Evolutionary conservation across 2,329 filamentous ascomycete species (phyloP), one percentile per base, ranked within the genome.

Genomic region (Penicillium sp.): DNA sequence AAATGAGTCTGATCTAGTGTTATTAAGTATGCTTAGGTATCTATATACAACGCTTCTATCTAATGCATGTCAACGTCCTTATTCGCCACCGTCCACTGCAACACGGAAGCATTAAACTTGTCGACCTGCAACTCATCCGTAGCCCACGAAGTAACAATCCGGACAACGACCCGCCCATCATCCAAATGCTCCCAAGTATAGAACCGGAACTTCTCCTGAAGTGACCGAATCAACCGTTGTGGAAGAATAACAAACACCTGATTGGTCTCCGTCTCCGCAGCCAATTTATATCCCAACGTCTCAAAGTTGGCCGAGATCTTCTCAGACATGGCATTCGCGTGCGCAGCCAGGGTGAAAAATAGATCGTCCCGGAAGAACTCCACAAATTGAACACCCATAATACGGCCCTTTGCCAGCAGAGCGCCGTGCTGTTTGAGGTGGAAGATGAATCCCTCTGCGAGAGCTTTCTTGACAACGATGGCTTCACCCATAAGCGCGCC

Each of bases 391-490:
- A 78, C 75, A 0, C 81, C 81, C 63, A 83, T 76, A 10, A 82
- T 73, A 0, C 81, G 75, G 5, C 80, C 74, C 66, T 83, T 83
- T 50, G 80, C 81, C 7, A 83, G 70, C 3, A 83, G 73, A 1
- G 79, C 79, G 1, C 81, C 81, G 62, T 80, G 79, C 59, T 83
- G 81, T 59, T 83, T 83, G 63, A 83, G 71, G 59, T 82, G 80
- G 60, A 82, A 83, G 50, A 78, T 77, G 58, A 81, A 83, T 36
- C 81, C 81, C 5, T 77, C 70, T 0, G 80, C 78, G 0, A 83
- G 67, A 4, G 59, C 54, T 31, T 79, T 71, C 51, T 81, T 81
- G 27, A 83, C 78, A 0, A 83, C 75, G 6, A 83, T 78, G 1
- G 81, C 81, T 59, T 83, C 81, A 1, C 81, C 81, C 3, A 83